phyloP scores from a whole-genome alignment of 139 green algal genomes.

The Chlamydomonas eustigma region DNA sequence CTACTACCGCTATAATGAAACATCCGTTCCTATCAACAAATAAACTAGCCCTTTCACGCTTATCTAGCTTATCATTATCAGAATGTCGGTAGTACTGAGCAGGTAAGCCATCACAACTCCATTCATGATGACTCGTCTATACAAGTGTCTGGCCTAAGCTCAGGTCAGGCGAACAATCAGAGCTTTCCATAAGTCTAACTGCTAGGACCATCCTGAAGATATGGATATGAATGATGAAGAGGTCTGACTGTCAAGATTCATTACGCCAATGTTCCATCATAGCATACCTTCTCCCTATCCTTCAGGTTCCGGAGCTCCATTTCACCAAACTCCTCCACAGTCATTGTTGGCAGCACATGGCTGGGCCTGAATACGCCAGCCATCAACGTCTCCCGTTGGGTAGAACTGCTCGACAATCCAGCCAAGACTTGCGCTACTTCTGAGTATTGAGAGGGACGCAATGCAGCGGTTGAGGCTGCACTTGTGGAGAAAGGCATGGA shows the following conservation, averaged over 20 bases:
- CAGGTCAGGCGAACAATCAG: background rate
- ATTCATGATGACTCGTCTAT: conserved; percentile 22
- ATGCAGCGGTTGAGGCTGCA: too few relatives aligned
- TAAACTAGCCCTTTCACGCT: too few relatives aligned
- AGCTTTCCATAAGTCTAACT: background rate
- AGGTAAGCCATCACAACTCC: conserved; percentile 10
- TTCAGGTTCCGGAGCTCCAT: conserved; percentile 27
- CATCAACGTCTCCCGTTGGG: background rate
- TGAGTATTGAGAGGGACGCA: too few relatives aligned
- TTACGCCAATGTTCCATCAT: background rate
- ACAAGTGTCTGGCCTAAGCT: conserved; percentile 5
- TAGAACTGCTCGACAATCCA: background rate
- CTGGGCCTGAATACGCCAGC: conserved; percentile 69
- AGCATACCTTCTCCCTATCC: conserved; percentile 14
- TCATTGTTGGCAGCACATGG: conserved; percentile 75
- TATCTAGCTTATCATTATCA: too few relatives aligned
- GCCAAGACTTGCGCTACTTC: too few relatives aligned
- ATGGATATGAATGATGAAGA: too few relatives aligned
- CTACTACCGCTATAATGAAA: too few relatives aligned
- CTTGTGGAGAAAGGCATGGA: too few relatives aligned
- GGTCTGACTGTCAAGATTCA: too few relatives aligned
- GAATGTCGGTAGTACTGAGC: too few relatives aligned
- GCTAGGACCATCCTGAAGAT: too few relatives aligned
- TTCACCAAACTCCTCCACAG: conserved; percentile 46
- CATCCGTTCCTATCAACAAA: too few relatives aligned